Percentiles rank a stretch among this genome's conserved stretches.
Conservation (phyloP, 306 rosid genomes). For the Vigna trinervia region DNA sequence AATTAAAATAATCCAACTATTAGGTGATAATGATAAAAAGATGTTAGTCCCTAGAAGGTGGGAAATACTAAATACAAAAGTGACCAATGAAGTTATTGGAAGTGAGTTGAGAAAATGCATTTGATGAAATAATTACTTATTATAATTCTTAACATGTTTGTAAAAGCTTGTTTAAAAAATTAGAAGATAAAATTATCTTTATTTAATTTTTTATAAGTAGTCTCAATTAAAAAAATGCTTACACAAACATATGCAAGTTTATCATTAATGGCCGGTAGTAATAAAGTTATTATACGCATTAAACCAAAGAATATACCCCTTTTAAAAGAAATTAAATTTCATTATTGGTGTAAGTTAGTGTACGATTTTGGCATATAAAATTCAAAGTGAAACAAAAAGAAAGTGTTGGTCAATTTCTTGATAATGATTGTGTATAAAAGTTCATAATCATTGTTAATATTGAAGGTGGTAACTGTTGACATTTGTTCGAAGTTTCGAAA, state of each 20-base stretch:
- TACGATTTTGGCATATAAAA: conserved; percentile 26
- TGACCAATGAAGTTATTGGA: too few relatives aligned
- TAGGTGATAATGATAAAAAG: too few relatives aligned
- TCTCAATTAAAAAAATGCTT: too few relatives aligned
- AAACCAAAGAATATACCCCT: not conserved
- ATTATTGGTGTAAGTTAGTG: not conserved
- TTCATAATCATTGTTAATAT: not conserved
- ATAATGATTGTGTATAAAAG: not conserved
- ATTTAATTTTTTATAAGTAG: too few relatives aligned
- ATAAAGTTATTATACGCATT: not conserved
- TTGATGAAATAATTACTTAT: too few relatives aligned
- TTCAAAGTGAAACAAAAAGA: not conserved
- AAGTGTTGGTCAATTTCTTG: conserved; percentile 33
- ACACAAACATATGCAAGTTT: not conserved
- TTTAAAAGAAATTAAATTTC: not conserved
- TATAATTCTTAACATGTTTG: too few relatives aligned
- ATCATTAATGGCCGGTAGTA: not conserved
- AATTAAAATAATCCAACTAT: too few relatives aligned
- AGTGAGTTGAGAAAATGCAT: too few relatives aligned
- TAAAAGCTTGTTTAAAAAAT: too few relatives aligned
- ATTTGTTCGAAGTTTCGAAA: conserved; percentile 17
- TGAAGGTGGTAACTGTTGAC: conserved; percentile 12
- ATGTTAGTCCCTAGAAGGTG: too few relatives aligned
- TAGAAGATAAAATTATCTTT: too few relatives aligned
- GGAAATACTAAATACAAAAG: too few relatives aligned